These are phyloP conservation scores for bread wheat (Triticum aestivum) DNA, from an alignment of 176 grass and related monocot species.

Conservation along the genomic window IWGSC_CS_RefSeq_v2.1 NC_057800.1:725272597-725273096, in stretches of 20 bases:
- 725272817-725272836: too few species aligned
- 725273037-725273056: slow-evolving; percentile 41
- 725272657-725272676: background rate
- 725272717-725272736: background rate
- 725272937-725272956: background rate
- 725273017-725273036: slow-evolving; percentile 27
- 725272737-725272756: too few species aligned
- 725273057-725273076: slow-evolving; percentile 36
- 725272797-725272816: too few species aligned
- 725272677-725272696: background rate
- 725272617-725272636: too few species aligned
- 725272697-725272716: background rate
- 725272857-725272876: background rate
- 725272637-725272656: background rate
- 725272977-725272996: background rate
- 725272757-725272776: too few species aligned
- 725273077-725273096: slow-evolving; percentile 34
- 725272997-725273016: slow-evolving; percentile 41
- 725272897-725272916: background rate
- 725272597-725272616: too few species aligned
- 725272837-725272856: too few species aligned
- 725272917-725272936: background rate
- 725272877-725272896: background rate
- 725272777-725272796: too few species aligned
- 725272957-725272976: slow-evolving; percentile 41